A percentile compares a stretch with the other conserved stretches of the same genome.
phyloP scores from a whole-genome alignment of 2,329 filamentous ascomycete species.

The Apiospora rasikravindrae region DNA sequence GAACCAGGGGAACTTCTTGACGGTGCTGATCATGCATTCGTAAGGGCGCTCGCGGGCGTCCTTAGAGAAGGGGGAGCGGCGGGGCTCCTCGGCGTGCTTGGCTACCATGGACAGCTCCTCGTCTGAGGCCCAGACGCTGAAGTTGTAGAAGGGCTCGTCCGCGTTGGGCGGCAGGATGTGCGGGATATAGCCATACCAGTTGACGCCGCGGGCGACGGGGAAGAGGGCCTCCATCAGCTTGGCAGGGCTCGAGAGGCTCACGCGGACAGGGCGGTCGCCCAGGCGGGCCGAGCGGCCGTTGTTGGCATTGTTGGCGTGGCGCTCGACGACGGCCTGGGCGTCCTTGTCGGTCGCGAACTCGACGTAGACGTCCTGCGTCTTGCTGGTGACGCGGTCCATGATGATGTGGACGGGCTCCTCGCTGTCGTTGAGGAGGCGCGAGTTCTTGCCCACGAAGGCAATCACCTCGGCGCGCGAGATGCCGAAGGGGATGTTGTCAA shows the following conservation, averaged over 20 bases:
- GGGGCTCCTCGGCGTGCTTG: constrained; percentile 66
- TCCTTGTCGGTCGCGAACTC: constrained; percentile 53
- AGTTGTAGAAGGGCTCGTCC: constrained; percentile 54
- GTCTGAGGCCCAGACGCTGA: constrained; percentile 64
- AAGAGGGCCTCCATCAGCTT: constrained; percentile 67
- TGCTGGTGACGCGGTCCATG: constrained; percentile 52
- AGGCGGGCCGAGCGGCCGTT: constrained; percentile 51
- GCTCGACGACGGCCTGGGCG: constrained; percentile 58
- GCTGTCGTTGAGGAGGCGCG: constrained; percentile 46
- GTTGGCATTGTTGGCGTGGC: constrained; percentile 41
- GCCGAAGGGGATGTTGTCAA: constrained; percentile 54
- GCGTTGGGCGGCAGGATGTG: constrained; percentile 40
- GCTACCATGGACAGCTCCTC: constrained; percentile 69
- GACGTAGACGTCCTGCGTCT: constrained; percentile 52
- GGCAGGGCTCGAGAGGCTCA: constrained; percentile 61
- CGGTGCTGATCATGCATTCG: constrained; percentile 68
- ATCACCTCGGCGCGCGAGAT: constrained; percentile 47
- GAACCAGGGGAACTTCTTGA: constrained; percentile 69
- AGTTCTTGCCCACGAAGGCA: constrained; percentile 50
- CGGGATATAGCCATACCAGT: constrained; percentile 58
- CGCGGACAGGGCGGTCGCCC: constrained; percentile 61
- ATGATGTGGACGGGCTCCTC: constrained; percentile 53
- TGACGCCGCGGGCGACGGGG: constrained; percentile 59
- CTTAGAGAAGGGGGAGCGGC: constrained; percentile 64
- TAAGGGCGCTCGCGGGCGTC: constrained; percentile 69